Evolutionary conservation across 768 basidiomycete species (phyloP), one percentile per base, ranked within the genome.

Genomic region (Pleurotus sapidus): DNA sequence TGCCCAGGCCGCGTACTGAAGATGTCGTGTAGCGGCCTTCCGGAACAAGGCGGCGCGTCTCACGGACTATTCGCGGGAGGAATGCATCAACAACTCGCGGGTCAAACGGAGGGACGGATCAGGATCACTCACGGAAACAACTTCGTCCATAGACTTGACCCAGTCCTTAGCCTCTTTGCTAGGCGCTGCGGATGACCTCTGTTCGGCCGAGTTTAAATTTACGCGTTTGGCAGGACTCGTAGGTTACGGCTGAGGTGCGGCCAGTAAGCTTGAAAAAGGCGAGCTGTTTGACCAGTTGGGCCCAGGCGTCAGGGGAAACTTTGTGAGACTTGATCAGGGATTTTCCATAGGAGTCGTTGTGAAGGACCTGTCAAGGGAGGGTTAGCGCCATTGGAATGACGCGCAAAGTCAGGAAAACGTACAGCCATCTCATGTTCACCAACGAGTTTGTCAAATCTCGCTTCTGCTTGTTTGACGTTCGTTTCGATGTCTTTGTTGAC

Each of bases 191-290:
- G 62, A 98, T 97, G 38, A 98, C 96, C 75, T 99, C 97, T 5
- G 96, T 99, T 53, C 96, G 78, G 0, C 97, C 97, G 1, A 80
- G 81, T 68, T 92, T 84, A 77, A 84, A 99, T 69, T 92, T 94
- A 24, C 97, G 81, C 55, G 96, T 98, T 75, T 98, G 95, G 4
- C 90, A 89, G 60, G 87, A 89, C 78, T 99, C 96, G 74, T 99
- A 99, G 59, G 89, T 87, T 46, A 91, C 86, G 2, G 84, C 91
- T 7, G 89, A 86, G 3, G 8, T 9, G 1, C 89, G 80, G 5
- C 77, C 75, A 64, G 77, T 80, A 80, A 95, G 83, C 74, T 95
- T 95, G 70, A 89, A 85, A 77, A 92, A 98, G 18, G 95, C 96
- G 47, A 98, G 87, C 72, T 98, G 96, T 76, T 95, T 98, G 63